Base-by-base conservation (phyloP, 306 rosid genomes). In the Casuarina equisetifolia region DNA sequence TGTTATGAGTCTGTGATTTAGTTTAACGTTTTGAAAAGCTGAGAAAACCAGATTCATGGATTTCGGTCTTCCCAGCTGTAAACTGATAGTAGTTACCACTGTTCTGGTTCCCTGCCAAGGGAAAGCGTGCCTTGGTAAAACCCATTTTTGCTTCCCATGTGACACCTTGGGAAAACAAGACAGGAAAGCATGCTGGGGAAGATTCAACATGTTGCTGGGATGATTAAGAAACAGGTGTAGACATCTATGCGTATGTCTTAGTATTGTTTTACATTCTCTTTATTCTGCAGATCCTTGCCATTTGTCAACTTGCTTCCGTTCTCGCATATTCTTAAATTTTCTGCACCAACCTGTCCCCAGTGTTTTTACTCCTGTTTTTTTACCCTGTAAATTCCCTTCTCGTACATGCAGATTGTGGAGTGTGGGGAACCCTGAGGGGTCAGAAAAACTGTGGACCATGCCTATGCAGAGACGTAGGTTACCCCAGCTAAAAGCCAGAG, bases 61-160 rank as follows among this genome's bases (percentile, higher is more conserved):
- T 35, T 36, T 2, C 69, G 44, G 43, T 35, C 68, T 35, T 40
- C 2, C n/a, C 68, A 15, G 16, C 20, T 64, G 25, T 39, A 17
- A 35, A 38, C 13, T 2, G 38, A 63, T 63, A 9, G 36, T 13
- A 40, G 6, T 40, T 66, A 36, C 42, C 48, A 39, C 16, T 64
- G 17, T 4, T 1, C 9, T 66, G 70, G 70, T 66, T 66, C 70
- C 70, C 70, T 66, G 8, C 25, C 3, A 66, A 66, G 70, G 70
- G 70, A 40, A 66, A 66, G 2, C 49, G 9, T 66, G 16, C 40
- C 15, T 40, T 66, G 49, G 70, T 39, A 66, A 40, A 66, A 17
- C 70, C 49, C 70, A 66, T 66, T 66, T 66, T 36, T 66, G 70
- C 20, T 7, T 17, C 70, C 70, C 70, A 66, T 66, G 70, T 66